Evolutionary conservation across 495 filamentous ascomycete genomes (phyloP).

Genomic region (Xylaria scruposa): DNA sequence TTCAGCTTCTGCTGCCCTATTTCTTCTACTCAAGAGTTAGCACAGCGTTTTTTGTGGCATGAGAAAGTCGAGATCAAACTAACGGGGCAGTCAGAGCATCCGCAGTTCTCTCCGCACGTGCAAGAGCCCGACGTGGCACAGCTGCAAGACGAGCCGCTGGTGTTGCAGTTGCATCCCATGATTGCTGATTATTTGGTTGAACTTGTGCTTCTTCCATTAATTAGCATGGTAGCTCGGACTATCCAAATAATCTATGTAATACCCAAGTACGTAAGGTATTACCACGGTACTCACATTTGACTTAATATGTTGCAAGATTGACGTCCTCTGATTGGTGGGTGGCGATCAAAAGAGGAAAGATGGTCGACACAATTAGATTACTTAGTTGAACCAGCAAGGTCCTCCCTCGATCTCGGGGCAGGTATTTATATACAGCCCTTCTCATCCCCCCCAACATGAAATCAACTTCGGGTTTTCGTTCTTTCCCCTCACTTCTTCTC

Average conservation of each 20-base stretch:
- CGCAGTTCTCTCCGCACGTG: constrained; percentile 38
- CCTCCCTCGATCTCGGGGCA: constrained; percentile 18
- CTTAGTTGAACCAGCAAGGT: constrained; percentile 35
- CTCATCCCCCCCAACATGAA: neutral
- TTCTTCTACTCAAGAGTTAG: neutral
- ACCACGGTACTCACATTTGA: neutral
- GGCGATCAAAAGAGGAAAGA: constrained; percentile 29
- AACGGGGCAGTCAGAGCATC: constrained; percentile 41
- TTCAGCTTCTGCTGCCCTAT: neutral
- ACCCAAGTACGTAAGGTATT: neutral
- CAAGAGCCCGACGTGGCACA: constrained; percentile 39
- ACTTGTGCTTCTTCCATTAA: constrained; percentile 25
- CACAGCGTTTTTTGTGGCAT: neutral
- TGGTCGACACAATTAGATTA: neutral
- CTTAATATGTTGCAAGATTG: constrained; percentile 33
- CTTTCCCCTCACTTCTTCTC: neutral
- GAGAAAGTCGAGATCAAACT: constrained; percentile 1
- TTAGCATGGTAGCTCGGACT: neutral
- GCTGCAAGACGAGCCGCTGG: constrained; percentile 32
- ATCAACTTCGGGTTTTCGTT: neutral
- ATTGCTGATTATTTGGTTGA: constrained; percentile 7
- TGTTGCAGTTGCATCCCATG: constrained; percentile 41
- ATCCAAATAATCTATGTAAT: neutral
- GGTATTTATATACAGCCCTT: constrained; percentile 36
- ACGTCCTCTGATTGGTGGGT: constrained; percentile 34